Base-by-base conservation (phyloP, 2,329 filamentous ascomycete genomes). In the Mollisia scopiformis region DNA sequence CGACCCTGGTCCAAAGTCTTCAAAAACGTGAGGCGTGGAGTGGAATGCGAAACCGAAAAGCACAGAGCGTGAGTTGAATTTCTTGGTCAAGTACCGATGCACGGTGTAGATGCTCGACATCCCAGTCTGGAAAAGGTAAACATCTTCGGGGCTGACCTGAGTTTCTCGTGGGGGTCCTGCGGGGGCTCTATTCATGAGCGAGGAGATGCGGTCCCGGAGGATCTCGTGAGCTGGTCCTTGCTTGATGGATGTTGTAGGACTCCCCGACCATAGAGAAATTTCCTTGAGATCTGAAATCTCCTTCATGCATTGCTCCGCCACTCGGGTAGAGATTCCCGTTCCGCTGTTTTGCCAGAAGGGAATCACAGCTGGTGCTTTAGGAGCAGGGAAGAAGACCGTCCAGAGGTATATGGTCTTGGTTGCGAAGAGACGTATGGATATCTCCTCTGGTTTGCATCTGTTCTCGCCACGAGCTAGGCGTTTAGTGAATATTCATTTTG, bases 111-210 rank as follows among this genome's bases (percentile, higher is more conserved):
- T 78, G 27, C 79, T 76, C 0, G 78, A 78, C 83, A 86, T 86
- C 27, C 84, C 84, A 0, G 81, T 81, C 5, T 79, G 77, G 66
- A 81, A 85, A 21, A 87, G 73, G 53, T 77, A 84, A 1, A 87
- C 77, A 62, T 86, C 82, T 2, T 74, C 73, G 3, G 65, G 58
- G 0, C n/a, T 57, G 1, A 67, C 65, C 46, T 65, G 58, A 8
- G 43, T 39, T 6, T 53, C 49, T 33, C 65, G 55, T 21, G 59
- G 41, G 14, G 58, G 51, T 13, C 46, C 57, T 2, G 60, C 25
- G 21, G 78, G 71, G 0, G 77, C 79, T 5, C 79, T 75, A 57
- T 76, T 75, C 14, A 82, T 65, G 13, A 83, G 70, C 2, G 73
- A 70, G 1, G 72, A 66, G 53, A 84, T 77, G 6, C 80, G 75